These are phyloP conservation scores for Pistacia vera DNA, from an alignment of 345 rosid species.

Conservation along the genomic window DNA sequence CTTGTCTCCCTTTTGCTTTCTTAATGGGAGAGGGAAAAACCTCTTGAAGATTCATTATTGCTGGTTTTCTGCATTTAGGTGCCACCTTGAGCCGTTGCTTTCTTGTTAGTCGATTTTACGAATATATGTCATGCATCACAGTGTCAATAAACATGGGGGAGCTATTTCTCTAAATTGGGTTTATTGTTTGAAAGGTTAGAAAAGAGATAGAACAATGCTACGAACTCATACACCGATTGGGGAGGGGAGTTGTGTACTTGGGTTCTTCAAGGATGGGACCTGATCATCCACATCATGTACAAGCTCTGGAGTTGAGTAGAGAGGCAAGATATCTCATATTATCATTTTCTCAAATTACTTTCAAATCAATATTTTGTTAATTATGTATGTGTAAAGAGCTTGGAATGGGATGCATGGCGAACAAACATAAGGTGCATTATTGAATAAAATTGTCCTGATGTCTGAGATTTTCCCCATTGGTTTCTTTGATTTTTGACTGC, in stretches of 20 bases:
- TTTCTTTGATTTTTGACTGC: background rate
- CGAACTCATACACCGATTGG: slow-evolving; percentile 66
- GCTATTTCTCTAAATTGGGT: slow-evolving; percentile 22
- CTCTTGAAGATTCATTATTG: background rate
- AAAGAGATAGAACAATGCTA: slow-evolving; percentile 77
- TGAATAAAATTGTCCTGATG: background rate
- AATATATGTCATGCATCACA: background rate
- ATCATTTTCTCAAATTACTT: background rate
- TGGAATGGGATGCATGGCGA: background rate
- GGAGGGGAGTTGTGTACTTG: slow-evolving; percentile 84
- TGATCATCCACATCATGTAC: slow-evolving; percentile 62
- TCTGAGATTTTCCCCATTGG: background rate
- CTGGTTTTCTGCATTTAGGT: background rate
- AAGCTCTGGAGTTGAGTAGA: slow-evolving; percentile 63
- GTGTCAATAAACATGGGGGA: background rate
- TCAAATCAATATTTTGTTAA: background rate
- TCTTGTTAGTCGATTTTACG: background rate
- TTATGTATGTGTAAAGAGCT: background rate
- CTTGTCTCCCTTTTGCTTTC: background rate
- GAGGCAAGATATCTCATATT: slow-evolving; percentile 54
- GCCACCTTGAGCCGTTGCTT: background rate
- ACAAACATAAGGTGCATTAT: background rate
- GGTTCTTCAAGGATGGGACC: slow-evolving; percentile 88
- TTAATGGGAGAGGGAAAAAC: background rate
- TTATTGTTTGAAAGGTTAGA: slow-evolving; percentile 62